Percentiles rank a stretch among this genome's conserved stretches.
phyloP scores from a whole-genome alignment of 2,329 filamentous ascomycete species.

The Ceratocystis cacaofunesta region DNA sequence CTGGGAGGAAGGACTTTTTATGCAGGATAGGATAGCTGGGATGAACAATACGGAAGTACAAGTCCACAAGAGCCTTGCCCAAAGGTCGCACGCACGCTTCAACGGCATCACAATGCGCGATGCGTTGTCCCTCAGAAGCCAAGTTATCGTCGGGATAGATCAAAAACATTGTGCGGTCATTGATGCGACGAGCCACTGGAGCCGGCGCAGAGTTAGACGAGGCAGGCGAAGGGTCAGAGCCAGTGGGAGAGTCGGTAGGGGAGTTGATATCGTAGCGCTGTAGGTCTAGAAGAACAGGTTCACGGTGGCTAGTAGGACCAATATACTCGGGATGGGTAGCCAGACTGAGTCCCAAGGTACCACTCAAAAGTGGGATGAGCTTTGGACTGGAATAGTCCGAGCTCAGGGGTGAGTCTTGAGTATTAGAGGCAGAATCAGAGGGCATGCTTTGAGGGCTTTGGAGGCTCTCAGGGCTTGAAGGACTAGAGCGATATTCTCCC shows the following conservation, averaged over 20 bases:
- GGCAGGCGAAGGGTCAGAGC: conserved; percentile 10
- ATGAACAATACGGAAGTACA: conserved; percentile 43
- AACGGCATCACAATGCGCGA: conserved; percentile 34
- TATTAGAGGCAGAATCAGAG: background rate
- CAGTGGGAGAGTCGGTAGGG: background rate
- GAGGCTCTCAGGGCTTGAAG: background rate
- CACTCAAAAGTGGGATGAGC: conserved; percentile 24
- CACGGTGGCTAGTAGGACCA: conserved; percentile 43
- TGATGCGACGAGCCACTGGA: conserved; percentile 24
- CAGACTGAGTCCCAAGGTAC: conserved; percentile 40
- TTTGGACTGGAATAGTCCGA: conserved; percentile 10
- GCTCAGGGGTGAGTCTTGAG: conserved; percentile 1
- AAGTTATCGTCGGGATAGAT: conserved; percentile 26
- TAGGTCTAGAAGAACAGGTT: conserved; percentile 41
- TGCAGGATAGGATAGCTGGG: conserved; percentile 38
- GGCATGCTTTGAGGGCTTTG: conserved; percentile 1
- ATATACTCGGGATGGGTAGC: conserved; percentile 46
- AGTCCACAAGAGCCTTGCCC: conserved; percentile 40
- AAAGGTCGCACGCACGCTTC: conserved; percentile 34
- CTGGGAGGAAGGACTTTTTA: conserved; percentile 38
- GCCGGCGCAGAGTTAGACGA: conserved; percentile 16
- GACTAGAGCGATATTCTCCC: conserved; percentile 6
- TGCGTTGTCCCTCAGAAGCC: conserved; percentile 28
- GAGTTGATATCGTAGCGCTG: conserved; percentile 35
- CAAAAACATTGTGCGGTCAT: conserved; percentile 26